Percentiles rank a stretch among this genome's conserved stretches.
These are phyloP conservation scores for Citrus australasica DNA, from an alignment of 345 rosid genomes.

Conservation along the genomic window DNA sequence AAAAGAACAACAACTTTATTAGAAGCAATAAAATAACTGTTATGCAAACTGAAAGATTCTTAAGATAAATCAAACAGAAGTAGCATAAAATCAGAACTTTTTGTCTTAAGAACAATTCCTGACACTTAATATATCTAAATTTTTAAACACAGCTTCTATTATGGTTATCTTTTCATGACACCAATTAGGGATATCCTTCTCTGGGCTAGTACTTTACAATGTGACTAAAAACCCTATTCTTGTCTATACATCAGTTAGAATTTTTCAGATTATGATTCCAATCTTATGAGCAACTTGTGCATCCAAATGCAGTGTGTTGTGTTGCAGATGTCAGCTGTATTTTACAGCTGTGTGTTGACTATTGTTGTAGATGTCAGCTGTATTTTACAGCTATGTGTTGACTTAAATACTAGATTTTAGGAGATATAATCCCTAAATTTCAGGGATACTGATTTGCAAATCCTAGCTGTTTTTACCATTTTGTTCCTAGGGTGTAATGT, in stretches of 20 bases:
- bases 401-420: no score
- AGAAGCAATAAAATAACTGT: background rate
- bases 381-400: no score
- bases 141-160: background rate
- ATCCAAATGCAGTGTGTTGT: background rate
- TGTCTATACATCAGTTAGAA: slow-evolving; percentile 11
- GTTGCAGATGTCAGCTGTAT: no score
- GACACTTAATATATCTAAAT: background rate
- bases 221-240: slow-evolving; percentile 5
- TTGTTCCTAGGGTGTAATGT: no score
- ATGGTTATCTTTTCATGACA: background rate
- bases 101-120: background rate
- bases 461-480: no score
- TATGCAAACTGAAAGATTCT: background rate
- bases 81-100: background rate
- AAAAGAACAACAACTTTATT: background rate
- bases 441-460: no score
- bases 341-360: no score
- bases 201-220: background rate
- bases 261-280: background rate
- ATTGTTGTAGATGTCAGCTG: no score
- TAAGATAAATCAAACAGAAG: background rate
- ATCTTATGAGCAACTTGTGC: slow-evolving; percentile 3
- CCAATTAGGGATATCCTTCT: background rate
- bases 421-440: no score